Conservation (phyloP, 352 stramenopile genomes). For the Vaucheria bursata region DNA sequence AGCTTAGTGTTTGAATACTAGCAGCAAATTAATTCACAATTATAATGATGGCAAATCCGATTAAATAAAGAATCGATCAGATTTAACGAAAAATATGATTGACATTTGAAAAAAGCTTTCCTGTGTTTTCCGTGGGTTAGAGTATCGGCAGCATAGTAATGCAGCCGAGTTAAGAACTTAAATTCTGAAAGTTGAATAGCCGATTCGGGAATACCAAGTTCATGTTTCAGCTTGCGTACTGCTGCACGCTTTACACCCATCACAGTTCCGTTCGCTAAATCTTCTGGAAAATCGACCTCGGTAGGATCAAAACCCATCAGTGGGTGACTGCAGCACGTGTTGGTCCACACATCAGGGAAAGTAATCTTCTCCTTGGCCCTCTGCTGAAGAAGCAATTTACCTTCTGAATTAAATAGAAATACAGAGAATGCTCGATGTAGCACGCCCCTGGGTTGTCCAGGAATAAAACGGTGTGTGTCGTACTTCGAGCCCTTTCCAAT, state of each 20-base stretch:
- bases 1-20: no score
- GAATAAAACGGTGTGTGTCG: conserved; percentile 56
- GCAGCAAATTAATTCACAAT: no score
- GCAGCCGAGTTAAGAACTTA: conserved; percentile 90
- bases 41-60: no score
- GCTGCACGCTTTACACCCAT: conserved; percentile 72
- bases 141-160: conserved; percentile 86
- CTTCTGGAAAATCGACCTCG: conserved; percentile 59
- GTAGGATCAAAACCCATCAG: conserved; percentile 62
- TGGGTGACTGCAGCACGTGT: conserved; percentile 97
- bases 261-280: conserved; percentile 56
- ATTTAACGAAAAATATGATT: no score
- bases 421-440: conserved; percentile 76
- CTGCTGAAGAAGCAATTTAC: conserved; percentile 56
- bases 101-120: no score
- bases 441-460: conserved; percentile 56
- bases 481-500: conserved; percentile 61
- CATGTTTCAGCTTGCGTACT: conserved; percentile 94
- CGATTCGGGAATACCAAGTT: conserved; percentile 83
- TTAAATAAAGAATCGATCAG: no score
- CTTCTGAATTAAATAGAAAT: conserved; percentile 67
- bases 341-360: conserved; percentile 97
- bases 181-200: conserved; percentile 72
- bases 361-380: conserved; percentile 93
- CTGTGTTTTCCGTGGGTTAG: conserved; percentile 58